These are phyloP conservation scores for Sarocladium kiliense DNA, from an alignment of 2,329 filamentous ascomycete genomes.

Conservation along the genomic window DNA sequence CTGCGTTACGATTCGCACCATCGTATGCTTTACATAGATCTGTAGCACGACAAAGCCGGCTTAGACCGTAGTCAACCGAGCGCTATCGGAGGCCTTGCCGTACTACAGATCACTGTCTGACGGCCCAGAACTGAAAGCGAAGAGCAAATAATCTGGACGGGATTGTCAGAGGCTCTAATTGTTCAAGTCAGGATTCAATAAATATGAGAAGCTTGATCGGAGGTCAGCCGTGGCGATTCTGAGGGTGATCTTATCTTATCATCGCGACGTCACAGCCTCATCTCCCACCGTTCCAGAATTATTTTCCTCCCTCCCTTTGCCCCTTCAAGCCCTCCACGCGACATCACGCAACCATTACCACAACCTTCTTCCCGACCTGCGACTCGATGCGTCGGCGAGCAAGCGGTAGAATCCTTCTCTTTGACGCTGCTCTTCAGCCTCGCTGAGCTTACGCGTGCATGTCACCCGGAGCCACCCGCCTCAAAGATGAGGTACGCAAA, in stretches of 20 bases:
- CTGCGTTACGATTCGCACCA: no score
- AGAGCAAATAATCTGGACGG: no score
- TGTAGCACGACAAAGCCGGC: background rate
- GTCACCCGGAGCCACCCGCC: conserved; percentile 34
- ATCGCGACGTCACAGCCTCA: background rate
- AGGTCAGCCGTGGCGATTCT: no score
- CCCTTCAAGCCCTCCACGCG: background rate
- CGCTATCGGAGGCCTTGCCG: no score
- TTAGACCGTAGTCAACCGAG: background rate
- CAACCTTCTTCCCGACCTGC: background rate
- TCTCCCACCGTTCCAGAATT: background rate
- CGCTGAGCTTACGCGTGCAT: conserved; percentile 22
- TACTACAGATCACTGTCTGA: no score
- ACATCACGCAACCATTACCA: background rate
- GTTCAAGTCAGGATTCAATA: no score
- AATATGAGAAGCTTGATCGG: no score
- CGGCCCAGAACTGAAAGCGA: no score
- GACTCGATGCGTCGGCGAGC: conserved; percentile 4
- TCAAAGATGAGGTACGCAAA: conserved; percentile 52
- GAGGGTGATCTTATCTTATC: background rate
- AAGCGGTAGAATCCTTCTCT: background rate
- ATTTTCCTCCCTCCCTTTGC: background rate
- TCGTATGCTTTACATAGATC: no score
- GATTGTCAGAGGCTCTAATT: no score
- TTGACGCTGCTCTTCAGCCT: conserved; percentile 6